Evolutionary conservation across 352 stramenopile species (phyloP).

Genomic region (Phytophthora quininea): DNA sequence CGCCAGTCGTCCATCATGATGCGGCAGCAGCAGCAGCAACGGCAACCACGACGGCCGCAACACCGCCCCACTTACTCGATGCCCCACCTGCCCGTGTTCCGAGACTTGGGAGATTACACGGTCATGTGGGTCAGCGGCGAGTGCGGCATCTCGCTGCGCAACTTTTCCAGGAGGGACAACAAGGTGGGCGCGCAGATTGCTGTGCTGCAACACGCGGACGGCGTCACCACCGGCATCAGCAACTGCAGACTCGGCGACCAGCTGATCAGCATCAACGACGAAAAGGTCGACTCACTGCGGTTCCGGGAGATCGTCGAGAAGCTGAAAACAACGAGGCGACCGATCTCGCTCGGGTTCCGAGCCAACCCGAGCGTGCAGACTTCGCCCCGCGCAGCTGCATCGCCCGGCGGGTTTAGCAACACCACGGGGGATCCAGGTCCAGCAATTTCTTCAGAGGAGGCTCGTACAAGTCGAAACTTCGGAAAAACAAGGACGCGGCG

Average conservation of each 20-base stretch:
- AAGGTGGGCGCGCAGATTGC: conserved; percentile 84
- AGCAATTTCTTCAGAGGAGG: conserved; percentile 23
- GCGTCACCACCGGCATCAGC: conserved; percentile 77
- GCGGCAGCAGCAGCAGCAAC: conserved; percentile 18
- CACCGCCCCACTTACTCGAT: conserved; percentile 16
- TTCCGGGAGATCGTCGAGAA: conserved; percentile 84
- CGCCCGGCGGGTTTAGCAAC: conserved; percentile 18
- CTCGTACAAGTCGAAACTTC: not conserved
- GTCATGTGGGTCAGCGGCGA: conserved; percentile 86
- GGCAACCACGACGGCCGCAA: conserved; percentile 21
- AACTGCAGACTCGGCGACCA: conserved; percentile 80
- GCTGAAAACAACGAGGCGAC: conserved; percentile 70
- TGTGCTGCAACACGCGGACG: conserved; percentile 77
- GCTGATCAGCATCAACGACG: conserved; percentile 77
- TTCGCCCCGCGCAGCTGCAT: conserved; percentile 45
- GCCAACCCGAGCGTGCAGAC: conserved; percentile 75
- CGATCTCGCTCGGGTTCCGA: conserved; percentile 73
- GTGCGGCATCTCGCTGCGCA: conserved; percentile 84
- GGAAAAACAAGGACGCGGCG: conserved; percentile 9
- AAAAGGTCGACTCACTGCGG: conserved; percentile 56
- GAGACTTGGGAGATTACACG: conserved; percentile 46
- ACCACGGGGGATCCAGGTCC: conserved; percentile 16
- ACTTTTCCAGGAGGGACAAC: conserved; percentile 65
- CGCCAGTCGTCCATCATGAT: conserved; percentile 40
- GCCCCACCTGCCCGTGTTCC: conserved; percentile 4